phyloP scores from a whole-genome alignment of 2,329 filamentous ascomycete genomes.

The Fusarium protoensiforme region DNA sequence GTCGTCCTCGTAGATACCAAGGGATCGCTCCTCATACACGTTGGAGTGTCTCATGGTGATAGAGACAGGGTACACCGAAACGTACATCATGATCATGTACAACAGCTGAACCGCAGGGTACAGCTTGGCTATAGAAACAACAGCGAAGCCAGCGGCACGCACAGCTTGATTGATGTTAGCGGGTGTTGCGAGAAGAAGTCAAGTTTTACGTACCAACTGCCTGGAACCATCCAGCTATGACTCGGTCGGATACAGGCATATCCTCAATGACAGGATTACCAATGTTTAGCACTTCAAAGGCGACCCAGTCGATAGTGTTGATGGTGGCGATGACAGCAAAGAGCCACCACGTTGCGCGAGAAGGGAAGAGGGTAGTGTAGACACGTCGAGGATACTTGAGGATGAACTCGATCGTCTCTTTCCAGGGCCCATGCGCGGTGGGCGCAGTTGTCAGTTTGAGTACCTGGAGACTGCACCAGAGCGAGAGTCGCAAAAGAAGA shows the following conservation, averaged over 20 bases:
- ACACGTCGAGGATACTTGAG: slow-evolving; percentile 67
- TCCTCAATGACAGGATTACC: slow-evolving; percentile 66
- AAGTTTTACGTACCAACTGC: slow-evolving; percentile 58
- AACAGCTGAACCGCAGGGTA: slow-evolving; percentile 69
- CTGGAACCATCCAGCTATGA: slow-evolving; percentile 74
- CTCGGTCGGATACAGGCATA: slow-evolving; percentile 63
- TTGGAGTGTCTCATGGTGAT: slow-evolving; percentile 76
- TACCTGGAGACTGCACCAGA: slow-evolving; percentile 63
- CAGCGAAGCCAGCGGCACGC: slow-evolving; percentile 73
- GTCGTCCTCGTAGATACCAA: slow-evolving; percentile 66
- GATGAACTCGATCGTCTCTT: slow-evolving; percentile 64
- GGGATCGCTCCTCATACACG: slow-evolving; percentile 75
- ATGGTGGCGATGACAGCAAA: slow-evolving; percentile 69
- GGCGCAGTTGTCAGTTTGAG: slow-evolving; percentile 52
- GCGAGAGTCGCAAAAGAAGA: slow-evolving; percentile 68
- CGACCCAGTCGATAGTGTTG: slow-evolving; percentile 72
- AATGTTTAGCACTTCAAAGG: slow-evolving; percentile 74
- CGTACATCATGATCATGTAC: slow-evolving; percentile 75
- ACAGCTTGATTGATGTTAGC: slow-evolving; percentile 57
- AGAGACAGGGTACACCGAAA: slow-evolving; percentile 71
- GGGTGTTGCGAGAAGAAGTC: neutral
- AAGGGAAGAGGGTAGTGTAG: slow-evolving; percentile 73
- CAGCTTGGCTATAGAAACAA: slow-evolving; percentile 67
- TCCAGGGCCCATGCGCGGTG: slow-evolving; percentile 52
- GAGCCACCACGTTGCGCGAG: slow-evolving; percentile 73